phyloP scores from a whole-genome alignment of 2,329 filamentous ascomycete species.

The Cercospora janseana region DNA sequence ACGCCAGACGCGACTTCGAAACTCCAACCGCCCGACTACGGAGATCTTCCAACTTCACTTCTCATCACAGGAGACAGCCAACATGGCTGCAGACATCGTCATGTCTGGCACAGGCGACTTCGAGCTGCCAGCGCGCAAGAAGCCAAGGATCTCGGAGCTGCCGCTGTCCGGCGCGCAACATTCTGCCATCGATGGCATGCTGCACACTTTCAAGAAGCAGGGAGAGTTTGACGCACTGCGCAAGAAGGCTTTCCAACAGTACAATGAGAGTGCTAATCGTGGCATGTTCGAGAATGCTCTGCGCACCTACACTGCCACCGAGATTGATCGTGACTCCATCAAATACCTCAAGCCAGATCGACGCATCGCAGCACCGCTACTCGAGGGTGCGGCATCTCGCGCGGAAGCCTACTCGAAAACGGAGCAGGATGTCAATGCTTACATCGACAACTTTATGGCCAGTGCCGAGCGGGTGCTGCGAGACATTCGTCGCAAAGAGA shows the following conservation, averaged over 20 bases:
- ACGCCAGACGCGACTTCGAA: background rate
- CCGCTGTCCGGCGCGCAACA: constrained; percentile 71
- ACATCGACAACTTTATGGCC: constrained; percentile 63
- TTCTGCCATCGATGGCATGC: constrained; percentile 69
- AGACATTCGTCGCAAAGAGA: constrained; percentile 63
- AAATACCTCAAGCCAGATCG: constrained; percentile 70
- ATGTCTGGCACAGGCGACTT: constrained; percentile 33
- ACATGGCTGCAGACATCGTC: constrained; percentile 30
- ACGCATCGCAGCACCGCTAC: constrained; percentile 69
- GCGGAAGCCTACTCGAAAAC: constrained; percentile 72
- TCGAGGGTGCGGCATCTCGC: constrained; percentile 75
- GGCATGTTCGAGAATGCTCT: constrained; percentile 39
- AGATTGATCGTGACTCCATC: constrained; percentile 69
- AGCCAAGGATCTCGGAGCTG: constrained; percentile 71
- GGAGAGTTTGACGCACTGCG: constrained; percentile 76
- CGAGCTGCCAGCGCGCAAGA: constrained; percentile 47
- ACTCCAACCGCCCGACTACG: background rate
- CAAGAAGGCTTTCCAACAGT: constrained; percentile 73
- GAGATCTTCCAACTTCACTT: background rate
- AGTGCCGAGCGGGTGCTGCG: constrained; percentile 70
- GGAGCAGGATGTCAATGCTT: constrained; percentile 62
- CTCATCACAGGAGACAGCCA: background rate
- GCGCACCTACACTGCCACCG: constrained; percentile 61
- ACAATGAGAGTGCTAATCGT: constrained; percentile 55
- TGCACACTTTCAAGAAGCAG: constrained; percentile 83